phyloP scores from a whole-genome alignment of 257 asterid genomes.

The Scutellaria baicalensis region DNA sequence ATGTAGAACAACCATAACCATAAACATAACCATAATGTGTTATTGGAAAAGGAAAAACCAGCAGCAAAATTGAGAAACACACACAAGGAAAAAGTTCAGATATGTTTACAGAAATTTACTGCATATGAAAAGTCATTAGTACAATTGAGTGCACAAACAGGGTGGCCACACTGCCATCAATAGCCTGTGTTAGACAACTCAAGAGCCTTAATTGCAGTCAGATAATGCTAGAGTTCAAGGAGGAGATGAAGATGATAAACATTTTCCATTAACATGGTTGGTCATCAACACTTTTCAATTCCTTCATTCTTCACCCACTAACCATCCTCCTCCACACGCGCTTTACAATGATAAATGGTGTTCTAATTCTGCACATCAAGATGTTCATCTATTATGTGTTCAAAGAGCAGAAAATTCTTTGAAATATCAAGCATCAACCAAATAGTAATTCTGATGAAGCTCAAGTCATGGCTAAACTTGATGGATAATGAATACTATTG shows the following conservation, averaged over 20 bases:
- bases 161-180: slow-evolving; percentile 13
- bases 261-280: slow-evolving; percentile 14
- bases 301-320: slow-evolving; percentile 5
- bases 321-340: not conserved
- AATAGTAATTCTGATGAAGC: no score
- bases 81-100: not conserved
- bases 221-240: not conserved
- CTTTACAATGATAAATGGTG: not conserved
- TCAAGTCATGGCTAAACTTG: no score
- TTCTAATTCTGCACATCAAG: no score
- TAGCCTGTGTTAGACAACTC: slow-evolving; percentile 18
- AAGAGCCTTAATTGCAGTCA: slow-evolving; percentile 8
- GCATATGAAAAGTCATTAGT: not conserved
- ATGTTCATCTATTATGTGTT: no score
- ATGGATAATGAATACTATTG: no score
- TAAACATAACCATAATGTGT: not conserved
- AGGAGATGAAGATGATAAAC: not conserved
- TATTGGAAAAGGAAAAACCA: not conserved
- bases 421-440: no score
- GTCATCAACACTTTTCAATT: not conserved
- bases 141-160: not conserved
- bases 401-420: no score
- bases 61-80: not conserved
- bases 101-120: not conserved
- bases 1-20: not conserved